A percentile compares a stretch with the other conserved stretches of the same genome.
These are phyloP conservation scores for Gremmenia infestans DNA, from an alignment of 2,329 filamentous ascomycete species.

Conservation along the genomic window DNA sequence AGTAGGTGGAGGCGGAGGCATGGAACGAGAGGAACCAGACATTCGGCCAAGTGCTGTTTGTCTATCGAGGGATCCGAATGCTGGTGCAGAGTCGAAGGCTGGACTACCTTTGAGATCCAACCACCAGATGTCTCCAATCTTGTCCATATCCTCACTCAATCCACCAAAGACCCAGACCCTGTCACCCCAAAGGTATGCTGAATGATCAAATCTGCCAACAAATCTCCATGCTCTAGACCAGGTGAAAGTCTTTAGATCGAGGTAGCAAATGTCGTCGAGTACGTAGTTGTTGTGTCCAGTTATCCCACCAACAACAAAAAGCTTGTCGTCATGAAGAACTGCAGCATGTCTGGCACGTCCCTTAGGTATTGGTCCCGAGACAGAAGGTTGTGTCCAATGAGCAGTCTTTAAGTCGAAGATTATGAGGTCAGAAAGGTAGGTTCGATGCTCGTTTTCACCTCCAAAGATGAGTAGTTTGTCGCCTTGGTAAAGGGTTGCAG, in stretches of 20 bases:
- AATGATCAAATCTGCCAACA: constrained; percentile 90
- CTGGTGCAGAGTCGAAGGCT: constrained; percentile 69
- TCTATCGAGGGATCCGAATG: constrained; percentile 48
- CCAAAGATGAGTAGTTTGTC: constrained; percentile 96
- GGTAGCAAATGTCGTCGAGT: constrained; percentile 91
- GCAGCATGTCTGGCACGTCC: constrained; percentile 90
- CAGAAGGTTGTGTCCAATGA: constrained; percentile 89
- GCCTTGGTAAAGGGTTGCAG: constrained; percentile 87
- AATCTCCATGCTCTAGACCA: constrained; percentile 98
- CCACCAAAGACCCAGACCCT: constrained; percentile 96
- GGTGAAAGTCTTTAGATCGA: constrained; percentile 94
- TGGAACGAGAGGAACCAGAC: constrained; percentile 47
- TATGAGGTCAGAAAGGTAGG: constrained; percentile 92
- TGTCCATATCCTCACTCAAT: constrained; percentile 93
- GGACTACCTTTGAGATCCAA: constrained; percentile 88
- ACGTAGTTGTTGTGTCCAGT: constrained; percentile 90
- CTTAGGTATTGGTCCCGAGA: constrained; percentile 78
- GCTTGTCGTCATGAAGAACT: constrained; percentile 87
- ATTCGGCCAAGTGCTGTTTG: constrained; percentile 28
- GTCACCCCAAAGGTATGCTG: constrained; percentile 86
- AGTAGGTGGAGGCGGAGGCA: constrained; percentile 43
- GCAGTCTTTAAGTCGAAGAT: constrained; percentile 93
- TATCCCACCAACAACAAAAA: constrained; percentile 94
- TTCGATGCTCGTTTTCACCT: constrained; percentile 94
- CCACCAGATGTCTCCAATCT: constrained; percentile 95